These are phyloP conservation scores for Pythium monospermum DNA, from an alignment of 352 stramenopile genomes.

Conservation along the genomic window DNA sequence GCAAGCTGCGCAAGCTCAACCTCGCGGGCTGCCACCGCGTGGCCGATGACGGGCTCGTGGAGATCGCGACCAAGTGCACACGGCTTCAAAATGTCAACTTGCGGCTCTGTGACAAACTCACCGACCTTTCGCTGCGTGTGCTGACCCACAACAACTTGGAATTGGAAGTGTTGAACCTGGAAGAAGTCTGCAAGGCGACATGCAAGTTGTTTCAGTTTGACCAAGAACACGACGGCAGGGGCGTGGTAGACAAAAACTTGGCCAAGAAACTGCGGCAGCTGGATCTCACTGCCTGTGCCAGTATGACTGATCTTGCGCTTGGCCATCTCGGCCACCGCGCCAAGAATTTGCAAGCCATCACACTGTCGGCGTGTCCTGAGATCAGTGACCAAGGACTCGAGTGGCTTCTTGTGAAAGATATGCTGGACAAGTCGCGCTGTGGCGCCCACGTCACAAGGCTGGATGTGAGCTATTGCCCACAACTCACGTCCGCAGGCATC, in stretches of 20 bases:
- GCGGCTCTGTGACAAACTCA: slow-evolving; percentile 77
- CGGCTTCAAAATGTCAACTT: slow-evolving; percentile 72
- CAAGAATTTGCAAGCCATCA: slow-evolving; percentile 43
- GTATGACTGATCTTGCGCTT: slow-evolving; percentile 67
- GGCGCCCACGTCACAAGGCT: slow-evolving; percentile 46
- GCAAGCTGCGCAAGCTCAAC: slow-evolving; percentile 61
- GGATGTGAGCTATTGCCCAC: slow-evolving; percentile 78
- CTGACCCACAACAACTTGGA: slow-evolving; percentile 86
- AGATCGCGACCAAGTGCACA: slow-evolving; percentile 54
- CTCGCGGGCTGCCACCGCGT: slow-evolving; percentile 76
- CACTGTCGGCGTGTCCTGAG: slow-evolving; percentile 46
- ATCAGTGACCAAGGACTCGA: slow-evolving; percentile 63
- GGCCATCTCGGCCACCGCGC: slow-evolving; percentile 61
- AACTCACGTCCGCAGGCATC: slow-evolving; percentile 54
- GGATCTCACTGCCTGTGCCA: slow-evolving; percentile 60
- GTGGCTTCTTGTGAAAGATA: slow-evolving; percentile 52
- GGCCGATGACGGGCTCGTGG: slow-evolving; percentile 68
- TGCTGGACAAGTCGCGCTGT: slow-evolving; percentile 49
- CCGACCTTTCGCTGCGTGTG: slow-evolving; percentile 53
- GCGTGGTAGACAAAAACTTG: slow-evolving; percentile 76
- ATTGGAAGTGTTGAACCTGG: slow-evolving; percentile 70
- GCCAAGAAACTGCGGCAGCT: slow-evolving; percentile 52
- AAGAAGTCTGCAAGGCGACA: slow-evolving; percentile 67
- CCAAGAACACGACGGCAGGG: slow-evolving; percentile 72
- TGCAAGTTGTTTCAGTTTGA: slow-evolving; percentile 85